Base-by-base conservation (phyloP, 139 green algal species). In the Ulvella scutata region DNA sequence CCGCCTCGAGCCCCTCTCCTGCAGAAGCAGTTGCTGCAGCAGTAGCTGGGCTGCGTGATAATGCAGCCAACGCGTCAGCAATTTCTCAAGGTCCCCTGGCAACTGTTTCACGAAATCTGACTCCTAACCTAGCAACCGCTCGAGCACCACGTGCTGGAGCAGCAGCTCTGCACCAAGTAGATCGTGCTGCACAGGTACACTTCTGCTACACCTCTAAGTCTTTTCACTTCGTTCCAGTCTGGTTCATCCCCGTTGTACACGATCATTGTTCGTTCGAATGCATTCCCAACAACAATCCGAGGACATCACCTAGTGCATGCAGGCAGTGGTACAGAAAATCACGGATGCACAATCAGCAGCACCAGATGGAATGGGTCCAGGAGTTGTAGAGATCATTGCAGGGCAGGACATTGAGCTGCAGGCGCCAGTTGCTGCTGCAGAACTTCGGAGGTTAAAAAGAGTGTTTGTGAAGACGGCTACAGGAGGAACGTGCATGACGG, bases 121-220 rank as follows among this genome's bases (percentile, higher is more conserved):
- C 78, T 10, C 88, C 88, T n/a, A 90, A 87, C 20, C 81, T 81
- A 39, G 87, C 88, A 20, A 94, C 90, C 3, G 81, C 76, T 21
- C 84, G 87, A 39, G 67, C 82, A 3, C 37, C 73, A 13, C 84
- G 90, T 26, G 78, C 88, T 10, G 85, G 83, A 36, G 97, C 92
- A 38, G 97, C 97, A 77, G 73, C 88, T 31, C 82, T 96, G 72
- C 80, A 94, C 61, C 90, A 97, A 9, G 88, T 96, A 4, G 91
- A 97, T 79, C 38, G 72, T 20, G 90, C 88, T 4, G 78, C 86
- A 23, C 88, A 96, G 87, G 81, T 84, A n/a, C n/a, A n/a, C n/a
- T n/a, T n/a, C n/a, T n/a, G n/a, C n/a, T n/a, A n/a, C n/a, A n/a
- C n/a, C n/a, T n/a, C n/a, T n/a, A n/a, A n/a, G n/a, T n/a, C n/a